Evolutionary conservation across 257 asterid genomes (phyloP).

Genomic region (Fraxinus pennsylvanica): DNA sequence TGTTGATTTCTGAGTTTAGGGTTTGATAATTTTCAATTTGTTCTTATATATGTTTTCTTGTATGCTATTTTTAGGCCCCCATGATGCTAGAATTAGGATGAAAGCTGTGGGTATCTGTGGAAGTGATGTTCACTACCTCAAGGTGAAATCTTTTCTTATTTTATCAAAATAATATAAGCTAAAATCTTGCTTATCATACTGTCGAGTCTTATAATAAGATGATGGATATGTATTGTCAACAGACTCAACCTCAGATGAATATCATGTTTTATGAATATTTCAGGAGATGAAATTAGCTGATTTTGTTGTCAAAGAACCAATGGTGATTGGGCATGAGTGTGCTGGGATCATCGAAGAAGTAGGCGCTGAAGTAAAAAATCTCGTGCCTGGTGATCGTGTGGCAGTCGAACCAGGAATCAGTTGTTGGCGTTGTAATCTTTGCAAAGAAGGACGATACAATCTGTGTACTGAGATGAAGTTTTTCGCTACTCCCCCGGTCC

Average conservation of each 20-base stretch:
- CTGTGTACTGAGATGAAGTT: slow-evolving; percentile 94
- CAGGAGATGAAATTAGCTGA: slow-evolving; percentile 73
- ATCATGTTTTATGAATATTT: slow-evolving; percentile 12
- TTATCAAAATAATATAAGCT: not conserved
- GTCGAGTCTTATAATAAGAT: too few relatives aligned
- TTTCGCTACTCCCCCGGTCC: slow-evolving; percentile 85
- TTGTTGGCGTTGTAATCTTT: slow-evolving; percentile 72
- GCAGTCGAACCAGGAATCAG: slow-evolving; percentile 91
- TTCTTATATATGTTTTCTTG: not conserved
- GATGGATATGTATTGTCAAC: too few relatives aligned
- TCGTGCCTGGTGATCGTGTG: slow-evolving; percentile 77
- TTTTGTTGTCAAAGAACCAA: slow-evolving; percentile 80
- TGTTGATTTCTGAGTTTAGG: not conserved
- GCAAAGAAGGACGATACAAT: slow-evolving; percentile 84
- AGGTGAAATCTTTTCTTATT: slow-evolving; percentile 44
- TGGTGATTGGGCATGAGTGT: slow-evolving; percentile 96
- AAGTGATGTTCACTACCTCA: slow-evolving; percentile 92
- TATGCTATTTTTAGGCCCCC: slow-evolving; percentile 51
- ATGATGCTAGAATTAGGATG: slow-evolving; percentile 81
- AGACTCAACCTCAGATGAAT: not conserved
- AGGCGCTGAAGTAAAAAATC: slow-evolving; percentile 65
- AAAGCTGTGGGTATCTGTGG: slow-evolving; percentile 98
- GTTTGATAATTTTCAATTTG: slow-evolving; percentile 1
- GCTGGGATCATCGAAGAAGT: slow-evolving; percentile 85
- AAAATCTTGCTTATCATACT: not conserved